Base-by-base conservation (phyloP, 2,329 filamentous ascomycete species). In the Colletotrichum sp. region DNA sequence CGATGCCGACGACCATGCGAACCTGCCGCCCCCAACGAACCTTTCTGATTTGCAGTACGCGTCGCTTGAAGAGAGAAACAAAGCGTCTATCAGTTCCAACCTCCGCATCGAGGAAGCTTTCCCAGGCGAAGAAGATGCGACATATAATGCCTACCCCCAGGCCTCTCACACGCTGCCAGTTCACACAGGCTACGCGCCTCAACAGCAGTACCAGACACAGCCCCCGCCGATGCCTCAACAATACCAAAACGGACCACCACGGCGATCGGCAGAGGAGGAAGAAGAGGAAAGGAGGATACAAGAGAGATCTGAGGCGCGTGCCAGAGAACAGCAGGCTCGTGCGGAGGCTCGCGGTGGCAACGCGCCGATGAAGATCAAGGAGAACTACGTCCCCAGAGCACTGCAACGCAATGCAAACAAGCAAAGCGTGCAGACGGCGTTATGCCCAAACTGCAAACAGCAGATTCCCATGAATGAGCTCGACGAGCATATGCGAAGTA, bases 391-490 rank as follows among this genome's bases (percentile, higher is more conserved):
- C 21, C 96, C 96, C 0, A 92, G 95, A 67, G 95, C 95, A 4
- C 93, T 95, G 58, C 93, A 93, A 72, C 91, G 93, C 82, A 90
- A 92, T 32, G 92, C 93, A 63, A 93, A 92, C 82, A 92, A 91
- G 82, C 89, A 91, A 78, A 90, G 89, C 69, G 88, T 88, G 57
- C 89, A 92, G 78, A 94, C 93, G 83, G 94, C 93, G 6, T 88
- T 98, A 73, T 99, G 96, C 83, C 96, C 96, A 73, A 98, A 98
- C 85, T 99, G 97, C 89, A 94, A 95, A 80, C 95, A 98, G 86
- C 93, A 95, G 79, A 96, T 98, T 75, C 95, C 96, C 9, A 92
- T 95, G 80, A 92, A 94, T 80, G 96, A 99, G 86, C 90, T 98
- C 79, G 95, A 97, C 76, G 93, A 96, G 78, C 96, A 99, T 82